Evolutionary conservation across 306 rosid species (phyloP), one percentile per base, ranked within the genome.

Genomic region (Lathyrus sativus): DNA sequence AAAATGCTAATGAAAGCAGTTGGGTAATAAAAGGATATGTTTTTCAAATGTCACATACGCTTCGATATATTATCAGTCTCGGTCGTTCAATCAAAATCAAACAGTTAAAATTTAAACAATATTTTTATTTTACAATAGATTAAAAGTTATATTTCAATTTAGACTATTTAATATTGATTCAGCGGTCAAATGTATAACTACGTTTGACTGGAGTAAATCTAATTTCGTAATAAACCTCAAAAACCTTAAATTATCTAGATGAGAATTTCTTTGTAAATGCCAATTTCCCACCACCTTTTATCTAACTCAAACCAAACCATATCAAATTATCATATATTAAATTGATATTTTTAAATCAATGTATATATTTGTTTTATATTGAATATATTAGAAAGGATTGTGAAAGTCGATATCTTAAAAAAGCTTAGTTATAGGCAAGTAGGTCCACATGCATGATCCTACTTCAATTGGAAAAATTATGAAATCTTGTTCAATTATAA

Each of bases 241-340:
- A 15, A 38, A 38, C 41, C 63, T 61, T 68, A 61, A 19, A 19
- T 19, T 19, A 18, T 68, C 14, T 18, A 19, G 42, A 13, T 68
- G 22, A 17, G 35, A 29, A 50, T 22, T 68, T 18, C 13, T 43
- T 29, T 59, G 17, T 59, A 35, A 38, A 26, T 49, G 44, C 11
- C 62, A 6, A 10, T 19, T 50, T 15, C 33, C 2, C n/a, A 29
- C 38, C 24, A 24, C 7, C 41, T 38, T 9, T 9, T 43, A 39
- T 39, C 65, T 42, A 74, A 64, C 72, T 67, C 61, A 46, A 75
- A 75, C 62, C 68, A 75, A 55, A 51, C 57, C 2, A 9, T 51
- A 57, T 43, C 1, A 70, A 58, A 44, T 15, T 45, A 60, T 59
- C 1, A 15, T 33, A 2, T 29, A 60, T 60, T 58, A 13, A 60